Evolutionary conservation across 768 basidiomycete species (phyloP).

Genomic region (Terana coerulea): DNA sequence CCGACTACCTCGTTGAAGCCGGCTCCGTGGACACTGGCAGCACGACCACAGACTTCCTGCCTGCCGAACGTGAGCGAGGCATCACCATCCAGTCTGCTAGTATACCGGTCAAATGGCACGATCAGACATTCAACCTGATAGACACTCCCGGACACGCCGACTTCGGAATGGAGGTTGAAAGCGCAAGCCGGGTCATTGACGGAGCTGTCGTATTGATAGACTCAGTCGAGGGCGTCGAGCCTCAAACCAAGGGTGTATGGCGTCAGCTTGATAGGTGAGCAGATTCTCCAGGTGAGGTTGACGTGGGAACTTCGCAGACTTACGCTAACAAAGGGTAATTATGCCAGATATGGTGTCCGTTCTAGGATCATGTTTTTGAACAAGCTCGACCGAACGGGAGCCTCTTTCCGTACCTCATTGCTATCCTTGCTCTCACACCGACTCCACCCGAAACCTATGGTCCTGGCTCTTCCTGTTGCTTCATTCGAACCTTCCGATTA

Average conservation of each 20-base stretch:
- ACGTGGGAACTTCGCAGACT: neutral
- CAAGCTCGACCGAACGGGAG: slow-evolving; percentile 85
- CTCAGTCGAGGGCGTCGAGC: slow-evolving; percentile 88
- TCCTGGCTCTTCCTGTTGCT: slow-evolving; percentile 70
- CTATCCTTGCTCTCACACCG: slow-evolving; percentile 70
- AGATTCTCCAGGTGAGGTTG: slow-evolving; percentile 32
- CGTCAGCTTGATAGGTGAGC: slow-evolving; percentile 76
- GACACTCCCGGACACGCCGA: slow-evolving; percentile 93
- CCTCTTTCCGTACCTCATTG: slow-evolving; percentile 70
- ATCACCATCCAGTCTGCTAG: slow-evolving; percentile 93
- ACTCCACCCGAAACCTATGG: slow-evolving; percentile 70
- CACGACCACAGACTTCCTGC: slow-evolving; percentile 87
- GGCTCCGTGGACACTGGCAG: slow-evolving; percentile 89
- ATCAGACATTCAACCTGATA: slow-evolving; percentile 83
- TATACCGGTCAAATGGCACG: slow-evolving; percentile 82
- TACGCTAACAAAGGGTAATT: neutral
- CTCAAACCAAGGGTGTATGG: slow-evolving; percentile 90
- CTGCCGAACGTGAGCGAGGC: slow-evolving; percentile 84
- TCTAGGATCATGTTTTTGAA: slow-evolving; percentile 82
- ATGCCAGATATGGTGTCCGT: slow-evolving; percentile 72
- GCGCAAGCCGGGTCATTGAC: slow-evolving; percentile 86
- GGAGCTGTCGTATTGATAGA: slow-evolving; percentile 87
- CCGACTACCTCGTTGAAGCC: slow-evolving; percentile 64
- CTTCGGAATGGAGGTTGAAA: slow-evolving; percentile 97
- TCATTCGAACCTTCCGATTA: slow-evolving; percentile 71